Conservation (phyloP, 192 early-diverging fungal species). For the Rhizophagus prolifer region DNA sequence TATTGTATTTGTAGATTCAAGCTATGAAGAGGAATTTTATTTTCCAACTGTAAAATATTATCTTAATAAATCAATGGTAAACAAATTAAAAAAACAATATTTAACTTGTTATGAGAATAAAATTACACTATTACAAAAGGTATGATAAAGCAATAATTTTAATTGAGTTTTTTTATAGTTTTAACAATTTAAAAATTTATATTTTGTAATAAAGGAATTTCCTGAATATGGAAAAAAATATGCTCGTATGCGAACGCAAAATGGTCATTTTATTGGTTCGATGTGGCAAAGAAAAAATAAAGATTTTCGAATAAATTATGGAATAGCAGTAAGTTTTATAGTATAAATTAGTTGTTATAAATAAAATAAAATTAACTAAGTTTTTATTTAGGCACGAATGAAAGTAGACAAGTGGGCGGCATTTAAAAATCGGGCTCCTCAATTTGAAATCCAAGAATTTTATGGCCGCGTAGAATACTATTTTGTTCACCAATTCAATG, state of each 20-base stretch:
- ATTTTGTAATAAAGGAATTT: background rate
- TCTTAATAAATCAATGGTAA: background rate
- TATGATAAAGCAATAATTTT: background rate
- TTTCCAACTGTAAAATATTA: constrained; percentile 5
- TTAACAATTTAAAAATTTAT: no score
- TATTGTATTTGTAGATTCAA: background rate
- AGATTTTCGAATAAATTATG: background rate
- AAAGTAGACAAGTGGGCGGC: constrained; percentile 2
- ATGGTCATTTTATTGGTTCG: background rate
- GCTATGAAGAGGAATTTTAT: background rate
- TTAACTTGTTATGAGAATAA: background rate
- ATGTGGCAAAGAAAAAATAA: background rate
- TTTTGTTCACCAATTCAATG: background rate
- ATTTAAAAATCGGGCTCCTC: background rate
- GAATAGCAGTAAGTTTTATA: background rate
- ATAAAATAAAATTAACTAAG: background rate
- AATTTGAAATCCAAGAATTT: background rate
- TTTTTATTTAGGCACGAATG: background rate
- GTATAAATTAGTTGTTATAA: background rate
- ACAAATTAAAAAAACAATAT: constrained; percentile 1
- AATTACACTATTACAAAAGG: background rate
- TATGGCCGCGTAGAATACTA: background rate
- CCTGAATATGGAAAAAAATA: background rate
- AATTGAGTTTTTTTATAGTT: no score
- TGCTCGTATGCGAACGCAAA: background rate